Evolutionary conservation across 108 stramenopile species (phyloP).

Genomic region (Cyclotella cryptica): DNA sequence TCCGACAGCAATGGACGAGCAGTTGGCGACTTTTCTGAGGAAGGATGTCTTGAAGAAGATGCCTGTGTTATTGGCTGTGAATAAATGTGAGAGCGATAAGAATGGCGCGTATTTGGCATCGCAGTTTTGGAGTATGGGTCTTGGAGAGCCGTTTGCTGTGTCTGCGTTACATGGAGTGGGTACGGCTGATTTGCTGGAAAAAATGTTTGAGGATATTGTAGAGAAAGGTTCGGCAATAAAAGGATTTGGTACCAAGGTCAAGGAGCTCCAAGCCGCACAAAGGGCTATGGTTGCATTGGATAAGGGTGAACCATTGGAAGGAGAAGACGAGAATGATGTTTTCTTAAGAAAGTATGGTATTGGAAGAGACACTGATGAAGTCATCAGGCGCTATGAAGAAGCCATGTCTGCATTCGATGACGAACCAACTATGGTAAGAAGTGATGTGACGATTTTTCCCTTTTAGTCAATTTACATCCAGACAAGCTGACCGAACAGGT

Average conservation of each 20-base stretch:
- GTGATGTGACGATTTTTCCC: neutral
- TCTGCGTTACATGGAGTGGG: slow-evolving; percentile 97
- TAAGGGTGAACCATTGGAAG: slow-evolving; percentile 68
- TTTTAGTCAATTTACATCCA: neutral
- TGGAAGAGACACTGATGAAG: slow-evolving; percentile 61
- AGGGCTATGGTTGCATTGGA: slow-evolving; percentile 51
- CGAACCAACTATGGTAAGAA: slow-evolving; percentile 31
- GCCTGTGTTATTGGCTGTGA: slow-evolving; percentile 92
- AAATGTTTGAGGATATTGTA: slow-evolving; percentile 77
- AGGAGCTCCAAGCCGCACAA: slow-evolving; percentile 73
- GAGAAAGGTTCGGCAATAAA: slow-evolving; percentile 77
- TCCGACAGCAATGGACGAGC: slow-evolving; percentile 82
- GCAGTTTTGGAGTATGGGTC: slow-evolving; percentile 95
- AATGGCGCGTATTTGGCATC: slow-evolving; percentile 77
- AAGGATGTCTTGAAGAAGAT: slow-evolving; percentile 78
- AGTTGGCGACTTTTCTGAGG: slow-evolving; percentile 90
- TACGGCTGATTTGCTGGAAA: slow-evolving; percentile 93
- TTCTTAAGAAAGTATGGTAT: slow-evolving; percentile 78
- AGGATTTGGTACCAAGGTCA: slow-evolving; percentile 84
- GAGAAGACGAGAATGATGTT: slow-evolving; percentile 80
- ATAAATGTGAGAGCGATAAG: slow-evolving; percentile 96
- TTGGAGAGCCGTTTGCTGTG: slow-evolving; percentile 94
- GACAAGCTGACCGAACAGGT: neutral
- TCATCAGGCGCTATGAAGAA: slow-evolving; percentile 77
- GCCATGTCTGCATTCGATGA: slow-evolving; percentile 84